A percentile compares a stretch with the other conserved stretches of the same genome.
Evolutionary conservation across 2,329 filamentous ascomycete genomes (phyloP).

Genomic region (Chaetothyriales sp.): DNA sequence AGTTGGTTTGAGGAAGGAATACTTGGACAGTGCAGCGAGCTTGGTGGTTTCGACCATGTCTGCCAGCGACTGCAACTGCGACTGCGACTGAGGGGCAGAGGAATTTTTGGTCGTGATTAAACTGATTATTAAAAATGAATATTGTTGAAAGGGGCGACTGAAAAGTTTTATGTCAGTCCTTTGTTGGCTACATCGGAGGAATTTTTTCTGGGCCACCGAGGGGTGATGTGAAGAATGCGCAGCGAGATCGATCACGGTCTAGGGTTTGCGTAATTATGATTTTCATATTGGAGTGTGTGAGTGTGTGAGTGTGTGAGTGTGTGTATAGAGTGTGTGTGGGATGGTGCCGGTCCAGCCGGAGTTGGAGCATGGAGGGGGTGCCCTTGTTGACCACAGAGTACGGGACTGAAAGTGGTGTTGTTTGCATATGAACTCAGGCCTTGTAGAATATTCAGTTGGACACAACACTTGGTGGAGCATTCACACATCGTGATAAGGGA

Average conservation of each 20-base stretch:
- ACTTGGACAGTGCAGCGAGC: background rate
- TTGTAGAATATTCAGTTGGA: background rate
- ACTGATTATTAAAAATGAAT: no score
- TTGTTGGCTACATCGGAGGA: background rate
- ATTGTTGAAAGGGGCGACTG: background rate
- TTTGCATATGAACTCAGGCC: no score
- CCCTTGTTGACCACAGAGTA: no score
- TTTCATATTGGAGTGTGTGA: background rate
- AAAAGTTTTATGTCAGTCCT: background rate
- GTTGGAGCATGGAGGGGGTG: no score
- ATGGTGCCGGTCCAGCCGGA: background rate
- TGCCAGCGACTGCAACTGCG: background rate
- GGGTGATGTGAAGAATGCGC: background rate
- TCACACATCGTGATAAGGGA: background rate
- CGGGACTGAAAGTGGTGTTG: no score
- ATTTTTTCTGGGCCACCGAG: background rate
- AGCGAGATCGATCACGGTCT: background rate
- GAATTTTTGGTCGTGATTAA: no score
- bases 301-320: background rate
- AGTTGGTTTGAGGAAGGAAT: background rate
- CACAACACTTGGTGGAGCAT: background rate
- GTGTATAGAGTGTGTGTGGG: background rate
- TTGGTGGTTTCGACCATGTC: background rate
- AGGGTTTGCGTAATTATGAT: background rate
- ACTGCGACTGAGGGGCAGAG: no score